phyloP scores from a whole-genome alignment of 2,329 filamentous ascomycete genomes.

The Epichloe elymi region DNA sequence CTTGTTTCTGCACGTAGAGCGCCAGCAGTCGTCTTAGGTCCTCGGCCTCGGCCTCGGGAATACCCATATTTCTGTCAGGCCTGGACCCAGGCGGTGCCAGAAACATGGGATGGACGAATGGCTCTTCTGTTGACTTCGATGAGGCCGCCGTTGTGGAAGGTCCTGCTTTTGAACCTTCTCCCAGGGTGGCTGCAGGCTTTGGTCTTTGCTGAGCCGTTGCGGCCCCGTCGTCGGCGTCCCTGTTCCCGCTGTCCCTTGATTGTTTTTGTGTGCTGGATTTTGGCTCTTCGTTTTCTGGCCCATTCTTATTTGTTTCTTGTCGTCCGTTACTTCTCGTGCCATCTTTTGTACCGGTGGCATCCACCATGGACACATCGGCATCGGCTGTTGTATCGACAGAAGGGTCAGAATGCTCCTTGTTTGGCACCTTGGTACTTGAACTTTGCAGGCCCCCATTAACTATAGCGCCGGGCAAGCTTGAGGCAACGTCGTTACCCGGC shows the following conservation, averaged over 20 bases:
- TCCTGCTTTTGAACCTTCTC: slow-evolving; percentile 9
- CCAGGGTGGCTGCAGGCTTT: slow-evolving; percentile 14
- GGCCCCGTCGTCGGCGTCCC: slow-evolving; percentile 6
- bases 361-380: slow-evolving; percentile 12
- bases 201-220: slow-evolving; percentile 7
- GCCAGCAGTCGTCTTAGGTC: slow-evolving; percentile 63
- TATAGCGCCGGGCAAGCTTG: slow-evolving; percentile 3
- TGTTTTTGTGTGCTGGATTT: neutral
- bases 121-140: slow-evolving; percentile 22
- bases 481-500: slow-evolving; percentile 10
- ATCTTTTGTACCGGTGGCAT: slow-evolving; percentile 1
- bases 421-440: neutral
- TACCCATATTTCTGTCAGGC: slow-evolving; percentile 56
- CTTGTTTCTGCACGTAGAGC: slow-evolving; percentile 73
- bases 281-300: neutral
- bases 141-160: neutral
- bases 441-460: slow-evolving; percentile 13
- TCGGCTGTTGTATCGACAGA: slow-evolving; percentile 5
- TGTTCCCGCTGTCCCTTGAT: neutral
- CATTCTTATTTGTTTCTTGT: neutral
- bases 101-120: slow-evolving; percentile 65
- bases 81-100: slow-evolving; percentile 46
- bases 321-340: slow-evolving; percentile 2
- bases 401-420: neutral
- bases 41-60: slow-evolving; percentile 63